Base-by-base conservation (phyloP, 805 yeast species). In the Candida morakotiae region DNA sequence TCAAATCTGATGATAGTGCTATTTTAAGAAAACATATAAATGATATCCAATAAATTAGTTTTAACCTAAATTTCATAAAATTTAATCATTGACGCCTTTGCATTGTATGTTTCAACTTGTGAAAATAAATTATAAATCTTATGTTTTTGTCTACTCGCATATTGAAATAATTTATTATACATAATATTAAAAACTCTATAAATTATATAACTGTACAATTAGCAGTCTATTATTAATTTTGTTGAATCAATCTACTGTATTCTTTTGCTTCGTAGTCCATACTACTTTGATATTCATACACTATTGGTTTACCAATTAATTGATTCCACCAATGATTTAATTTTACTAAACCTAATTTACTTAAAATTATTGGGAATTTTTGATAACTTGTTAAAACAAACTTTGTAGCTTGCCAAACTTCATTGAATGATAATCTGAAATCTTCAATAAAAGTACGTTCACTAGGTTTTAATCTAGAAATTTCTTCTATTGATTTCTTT, bases 371-470 rank as follows among this genome's bases (percentile, higher is more conserved):
- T 9, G 97, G 97, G 44, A 91, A 72, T 27, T 79, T 71, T 34
- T 69, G 48, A 58, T 91, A 89, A 32, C 95, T 79, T 18, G 60
- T 52, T 38, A 75, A 57, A 15, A 91, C 75, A 59, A 86, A 88
- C 41, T 58, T 62, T 24, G 85, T 48, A 0, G 93, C 95, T 9
- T 63, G 74, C 42, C 58, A 53, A 8, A 85, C 77, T 19, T 74
- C 78, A 10, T 49, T 51, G 22, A 73, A 49, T 34, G 82, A 88
- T 9, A 64, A 52, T 17, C 64, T 53, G 60, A 81, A 71, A 30
- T 74, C 81, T 18, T 67, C 72, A 13, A 36, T 48, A 21, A 60
- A 48, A 2, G 53, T 40, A 4, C 37, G 16, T n/a, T 34, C 39
- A 25, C 28, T 5, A 20, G 37, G 29, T 16, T 37, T 34, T 22